Percentiles rank a stretch among this genome's conserved stretches.
phyloP scores from a whole-genome alignment of 75 land plant species.

The Sequoia sempervirens region DNA sequence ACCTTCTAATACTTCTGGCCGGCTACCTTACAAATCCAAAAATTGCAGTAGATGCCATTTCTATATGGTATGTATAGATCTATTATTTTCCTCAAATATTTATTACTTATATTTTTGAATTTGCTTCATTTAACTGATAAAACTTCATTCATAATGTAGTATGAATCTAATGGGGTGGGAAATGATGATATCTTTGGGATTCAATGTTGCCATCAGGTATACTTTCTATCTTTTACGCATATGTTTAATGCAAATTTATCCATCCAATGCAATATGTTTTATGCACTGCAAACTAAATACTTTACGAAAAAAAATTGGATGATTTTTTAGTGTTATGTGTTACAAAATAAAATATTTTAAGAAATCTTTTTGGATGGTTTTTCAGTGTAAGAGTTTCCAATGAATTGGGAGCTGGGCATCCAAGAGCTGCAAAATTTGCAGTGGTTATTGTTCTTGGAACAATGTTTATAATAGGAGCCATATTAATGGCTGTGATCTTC shows the following conservation, averaged over 20 bases:
- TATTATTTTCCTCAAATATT: neutral
- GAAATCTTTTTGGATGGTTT: neutral
- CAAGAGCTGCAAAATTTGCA: constrained; percentile 18
- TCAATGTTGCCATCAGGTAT: constrained; percentile 10
- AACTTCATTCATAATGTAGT: neutral
- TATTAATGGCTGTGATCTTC: constrained; percentile 14
- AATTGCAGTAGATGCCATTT: constrained; percentile 31
- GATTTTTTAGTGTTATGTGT: constrained; percentile 3
- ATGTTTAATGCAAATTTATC: too few species aligned
- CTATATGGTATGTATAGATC: constrained; percentile 27
- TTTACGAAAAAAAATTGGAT: neutral
- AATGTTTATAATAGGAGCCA: constrained; percentile 15
- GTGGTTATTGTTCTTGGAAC: constrained; percentile 19
- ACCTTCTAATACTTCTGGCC: constrained; percentile 26
- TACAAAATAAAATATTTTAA: neutral
- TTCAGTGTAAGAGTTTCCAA: constrained; percentile 31
- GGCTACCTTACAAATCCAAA: constrained; percentile 27
- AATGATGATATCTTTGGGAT: constrained; percentile 9
- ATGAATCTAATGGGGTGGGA: constrained; percentile 11
- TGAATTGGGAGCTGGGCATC: constrained; percentile 37
- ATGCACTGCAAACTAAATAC: neutral
- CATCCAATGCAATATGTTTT: neutral
- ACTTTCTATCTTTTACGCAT: neutral
- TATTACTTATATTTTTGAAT: too few species aligned
- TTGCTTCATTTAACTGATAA: neutral